Percentiles rank a stretch among this genome's conserved stretches.
Evolutionary conservation across 371 early-diverging fungal species (phyloP).

Genomic region (Apophysomyces elegans): DNA sequence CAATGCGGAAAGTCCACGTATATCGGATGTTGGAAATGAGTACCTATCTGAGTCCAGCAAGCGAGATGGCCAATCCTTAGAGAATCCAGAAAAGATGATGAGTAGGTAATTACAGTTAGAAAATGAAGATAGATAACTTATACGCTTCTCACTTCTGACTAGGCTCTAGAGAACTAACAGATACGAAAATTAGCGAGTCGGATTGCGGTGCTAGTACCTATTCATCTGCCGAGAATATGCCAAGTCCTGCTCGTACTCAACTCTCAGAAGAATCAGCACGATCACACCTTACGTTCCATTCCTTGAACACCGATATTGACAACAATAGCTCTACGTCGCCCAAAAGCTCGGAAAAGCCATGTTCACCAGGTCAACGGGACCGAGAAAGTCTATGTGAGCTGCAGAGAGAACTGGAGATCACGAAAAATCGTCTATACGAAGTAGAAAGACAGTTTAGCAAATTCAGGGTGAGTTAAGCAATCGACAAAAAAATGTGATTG

Average conservation of each 20-base stretch:
- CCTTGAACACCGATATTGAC: constrained; percentile 17
- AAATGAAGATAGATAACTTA: constrained; percentile 9
- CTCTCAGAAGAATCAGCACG: constrained; percentile 18
- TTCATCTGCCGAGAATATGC: constrained; percentile 14
- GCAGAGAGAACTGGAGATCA: constrained; percentile 31
- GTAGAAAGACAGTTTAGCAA: constrained; percentile 45
- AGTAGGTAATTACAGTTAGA: constrained; percentile 1
- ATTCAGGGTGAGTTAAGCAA: constrained; percentile 35
- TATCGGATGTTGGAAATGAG: not conserved
- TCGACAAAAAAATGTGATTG: not conserved
- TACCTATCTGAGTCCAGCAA: not conserved
- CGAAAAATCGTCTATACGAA: constrained; percentile 37
- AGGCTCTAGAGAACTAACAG: constrained; percentile 23
- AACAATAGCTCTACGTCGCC: constrained; percentile 11
- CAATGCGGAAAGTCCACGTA: not conserved
- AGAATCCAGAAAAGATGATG: not conserved
- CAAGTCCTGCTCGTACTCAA: constrained; percentile 22
- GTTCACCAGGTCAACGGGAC: not conserved
- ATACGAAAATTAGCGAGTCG: constrained; percentile 13
- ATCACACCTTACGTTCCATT: constrained; percentile 22
- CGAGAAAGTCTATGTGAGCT: constrained; percentile 11
- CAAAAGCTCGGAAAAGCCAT: not conserved
- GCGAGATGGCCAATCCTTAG: not conserved
- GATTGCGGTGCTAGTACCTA: not conserved
- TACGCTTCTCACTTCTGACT: constrained; percentile 4